Percentiles rank a stretch among this genome's conserved stretches.
Conservation (phyloP, 116 monocot species). For the Iris pallida region DNA sequence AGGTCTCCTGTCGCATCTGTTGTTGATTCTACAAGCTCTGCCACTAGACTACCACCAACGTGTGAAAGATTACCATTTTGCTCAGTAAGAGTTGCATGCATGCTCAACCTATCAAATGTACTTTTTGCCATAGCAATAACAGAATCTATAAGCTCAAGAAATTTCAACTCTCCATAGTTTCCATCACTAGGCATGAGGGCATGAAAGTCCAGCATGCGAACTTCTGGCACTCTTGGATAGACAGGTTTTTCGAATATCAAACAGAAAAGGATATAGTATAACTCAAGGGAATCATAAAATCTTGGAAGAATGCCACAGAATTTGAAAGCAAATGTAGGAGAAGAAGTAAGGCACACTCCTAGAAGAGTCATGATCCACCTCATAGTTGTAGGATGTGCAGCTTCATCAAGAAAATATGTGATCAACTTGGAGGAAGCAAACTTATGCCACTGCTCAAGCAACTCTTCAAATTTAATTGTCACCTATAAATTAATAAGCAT, state of each 20-base stretch:
- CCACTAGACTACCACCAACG: constrained; percentile 52
- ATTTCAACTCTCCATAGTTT: constrained; percentile 67
- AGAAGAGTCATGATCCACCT: constrained; percentile 98
- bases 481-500: constrained; percentile 97
- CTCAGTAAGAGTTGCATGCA: constrained; percentile 56
- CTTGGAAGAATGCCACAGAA: constrained; percentile 75
- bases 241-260: constrained; percentile 83
- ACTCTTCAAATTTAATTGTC: constrained; percentile 82
- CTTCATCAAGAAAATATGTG: constrained; percentile 97
- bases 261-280: constrained; percentile 92
- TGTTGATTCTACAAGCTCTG: constrained; percentile 68
- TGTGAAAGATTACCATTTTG: constrained; percentile 65
- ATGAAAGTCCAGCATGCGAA: constrained; percentile 91
- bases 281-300: constrained; percentile 92
- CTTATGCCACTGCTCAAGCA: constrained; percentile 99
- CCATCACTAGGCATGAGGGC: constrained; percentile 86
- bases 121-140: constrained; percentile 82
- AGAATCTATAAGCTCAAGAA: constrained; percentile 80
- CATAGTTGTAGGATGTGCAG: constrained; percentile 98
- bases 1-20: constrained; percentile 61
- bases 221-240: constrained; percentile 90
- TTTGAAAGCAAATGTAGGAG: constrained; percentile 73
- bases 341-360: constrained; percentile 85
- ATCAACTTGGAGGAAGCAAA: constrained; percentile 95
- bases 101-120: constrained; percentile 78